Evolutionary conservation across 108 stramenopile species (phyloP), one percentile per base, ranked within the genome.

Genomic region (Chaetoceros muelleri): DNA sequence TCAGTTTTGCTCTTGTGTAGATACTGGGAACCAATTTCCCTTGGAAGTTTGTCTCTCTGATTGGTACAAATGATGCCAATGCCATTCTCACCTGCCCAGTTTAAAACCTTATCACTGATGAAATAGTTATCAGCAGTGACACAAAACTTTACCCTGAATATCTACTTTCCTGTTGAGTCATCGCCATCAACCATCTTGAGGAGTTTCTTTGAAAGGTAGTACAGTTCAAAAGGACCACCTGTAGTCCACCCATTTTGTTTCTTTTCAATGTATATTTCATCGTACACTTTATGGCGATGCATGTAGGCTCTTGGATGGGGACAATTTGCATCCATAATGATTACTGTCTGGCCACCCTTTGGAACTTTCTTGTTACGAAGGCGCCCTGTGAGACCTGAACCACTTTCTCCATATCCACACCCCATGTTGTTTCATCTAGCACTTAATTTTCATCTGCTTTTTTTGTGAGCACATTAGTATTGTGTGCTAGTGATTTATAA

Each of bases 61-160:
- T 25, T 29, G 30, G 57, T 64, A 3, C 1, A 19, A 20, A 53
- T 64, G 2, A 51, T 17, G 2, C 63, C 63, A 22, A 64, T 55
- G 21, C 46, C 45, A 3, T 51, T 57, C 23, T 46, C 53, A 30
- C 62, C 56, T 23, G n/a, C 19, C 20, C 22, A 56, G 2, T 29
- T 18, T 44, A 28, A 23, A 1, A 65, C 48, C 31, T 57, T 23
- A 28, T 48, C 22, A 1, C 56, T 55, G 19, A 47, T 49, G 31
- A 58, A 65, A 25, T 65, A 53, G 28, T 65, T 65, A 46, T 65
- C 64, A 1, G 57, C 56, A 13, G 46, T 58, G 34, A 58, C 48
- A 26, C 55, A 45, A 1, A 27, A 44, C 0, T 29, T 46, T 24
- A 3, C 10, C 0, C n/a, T 1, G 31, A 54, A 65, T 24, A 57